These are phyloP conservation scores for Hanseniaspora taiwanica DNA, from an alignment of 805 yeast species.

Conservation along the genomic window DNA sequence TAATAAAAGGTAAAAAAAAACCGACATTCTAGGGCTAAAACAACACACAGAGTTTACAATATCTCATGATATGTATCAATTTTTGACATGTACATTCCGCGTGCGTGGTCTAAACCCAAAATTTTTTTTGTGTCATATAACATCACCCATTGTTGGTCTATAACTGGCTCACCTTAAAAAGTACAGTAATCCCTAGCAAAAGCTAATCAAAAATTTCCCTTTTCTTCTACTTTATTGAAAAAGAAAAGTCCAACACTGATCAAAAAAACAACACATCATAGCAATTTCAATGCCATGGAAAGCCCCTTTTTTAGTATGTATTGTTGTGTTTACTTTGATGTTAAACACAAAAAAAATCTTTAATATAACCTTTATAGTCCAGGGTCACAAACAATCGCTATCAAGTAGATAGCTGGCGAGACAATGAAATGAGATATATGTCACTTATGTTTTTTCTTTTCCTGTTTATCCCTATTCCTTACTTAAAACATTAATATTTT, in stretches of 20 bases:
- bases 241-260: neutral
- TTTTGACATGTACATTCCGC: no score
- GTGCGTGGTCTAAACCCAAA: no score
- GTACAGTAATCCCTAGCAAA: neutral
- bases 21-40: no score
- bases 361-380: neutral
- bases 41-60: no score
- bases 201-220: neutral
- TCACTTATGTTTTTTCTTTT: neutral
- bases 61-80: no score
- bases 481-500: neutral
- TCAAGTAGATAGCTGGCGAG: neutral
- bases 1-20: no score
- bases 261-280: neutral
- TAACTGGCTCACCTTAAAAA: neutral
- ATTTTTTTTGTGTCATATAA: no score
- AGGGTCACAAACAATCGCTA: neutral
- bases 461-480: neutral
- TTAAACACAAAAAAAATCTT: neutral
- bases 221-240: neutral
- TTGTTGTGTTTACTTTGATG: no score
- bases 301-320: neutral
- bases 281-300: slow-evolving; percentile 1
- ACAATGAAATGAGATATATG: neutral
- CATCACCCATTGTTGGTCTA: neutral